These are phyloP conservation scores for Dimocarpus longan DNA, from an alignment of 345 rosid species.

Conservation along the genomic window DNA sequence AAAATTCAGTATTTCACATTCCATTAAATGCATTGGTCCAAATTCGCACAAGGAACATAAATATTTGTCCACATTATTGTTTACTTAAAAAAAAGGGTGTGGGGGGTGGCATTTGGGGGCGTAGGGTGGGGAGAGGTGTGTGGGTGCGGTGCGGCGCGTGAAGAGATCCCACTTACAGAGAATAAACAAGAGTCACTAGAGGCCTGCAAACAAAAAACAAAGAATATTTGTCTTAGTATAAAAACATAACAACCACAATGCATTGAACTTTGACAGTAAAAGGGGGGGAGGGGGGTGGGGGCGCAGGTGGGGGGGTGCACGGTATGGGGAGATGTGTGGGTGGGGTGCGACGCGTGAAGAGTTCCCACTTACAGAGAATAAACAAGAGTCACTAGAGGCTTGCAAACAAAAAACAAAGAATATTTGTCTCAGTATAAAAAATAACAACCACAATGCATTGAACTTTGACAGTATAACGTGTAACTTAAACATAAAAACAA, in stretches of 20 bases:
- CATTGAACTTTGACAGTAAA: neutral
- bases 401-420: constrained; percentile 28
- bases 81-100: no score
- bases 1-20: neutral
- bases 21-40: neutral
- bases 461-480: neutral
- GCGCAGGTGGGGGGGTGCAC: no score
- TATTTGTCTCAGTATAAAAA: neutral
- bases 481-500: neutral
- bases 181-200: constrained; percentile 68
- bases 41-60: neutral
- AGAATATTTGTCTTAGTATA: neutral
- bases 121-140: no score
- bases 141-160: no score
- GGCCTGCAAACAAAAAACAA: constrained; percentile 51
- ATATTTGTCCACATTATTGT: neutral
- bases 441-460: constrained; percentile 4
- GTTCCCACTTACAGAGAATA: constrained; percentile 69
- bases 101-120: no score
- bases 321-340: no score
- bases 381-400: constrained; percentile 74
- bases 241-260: constrained; percentile 12
- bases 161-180: constrained; percentile 56
- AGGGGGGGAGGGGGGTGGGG: no score
- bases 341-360: no score